Percentiles rank a stretch among this genome's conserved stretches.
These are phyloP conservation scores for Francoa sonchifolia DNA, from an alignment of 441 rosid species.

Conservation along the genomic window DNA sequence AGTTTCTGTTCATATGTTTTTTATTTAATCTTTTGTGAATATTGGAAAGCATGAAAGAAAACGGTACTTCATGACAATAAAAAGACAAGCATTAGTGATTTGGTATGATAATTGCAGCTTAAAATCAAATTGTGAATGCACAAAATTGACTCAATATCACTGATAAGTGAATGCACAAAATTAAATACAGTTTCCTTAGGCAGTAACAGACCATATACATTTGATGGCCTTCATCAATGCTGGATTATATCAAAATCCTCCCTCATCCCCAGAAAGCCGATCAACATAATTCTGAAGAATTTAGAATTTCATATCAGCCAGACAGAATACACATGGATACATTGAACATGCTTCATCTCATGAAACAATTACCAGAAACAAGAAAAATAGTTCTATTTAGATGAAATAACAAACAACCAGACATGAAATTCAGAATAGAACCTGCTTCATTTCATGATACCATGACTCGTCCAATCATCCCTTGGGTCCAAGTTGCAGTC, in stretches of 20 bases:
- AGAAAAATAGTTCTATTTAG: no score
- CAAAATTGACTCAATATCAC: neutral
- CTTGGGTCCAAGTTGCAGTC: slow-evolving; percentile 80
- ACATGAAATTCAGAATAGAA: no score
- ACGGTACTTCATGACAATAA: no score
- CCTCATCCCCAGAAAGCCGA: neutral
- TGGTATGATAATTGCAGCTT: no score
- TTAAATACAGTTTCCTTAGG: neutral
- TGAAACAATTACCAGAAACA: no score
- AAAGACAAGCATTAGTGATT: no score
- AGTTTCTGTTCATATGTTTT: no score
- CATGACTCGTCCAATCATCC: slow-evolving; percentile 72
- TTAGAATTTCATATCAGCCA: neutral
- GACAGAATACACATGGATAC: neutral
- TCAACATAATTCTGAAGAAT: neutral
- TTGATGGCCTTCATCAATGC: neutral
- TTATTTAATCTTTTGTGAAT: no score
- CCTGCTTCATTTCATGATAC: slow-evolving; percentile 31
- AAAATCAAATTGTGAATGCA: no score
- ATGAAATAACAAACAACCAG: no score
- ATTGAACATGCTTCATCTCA: neutral
- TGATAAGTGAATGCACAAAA: neutral
- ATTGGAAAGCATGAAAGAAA: no score
- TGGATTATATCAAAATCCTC: neutral
- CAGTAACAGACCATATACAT: neutral